Evolutionary conservation across 441 rosid genomes (phyloP).

Genomic region (Adansonia gregorii): DNA sequence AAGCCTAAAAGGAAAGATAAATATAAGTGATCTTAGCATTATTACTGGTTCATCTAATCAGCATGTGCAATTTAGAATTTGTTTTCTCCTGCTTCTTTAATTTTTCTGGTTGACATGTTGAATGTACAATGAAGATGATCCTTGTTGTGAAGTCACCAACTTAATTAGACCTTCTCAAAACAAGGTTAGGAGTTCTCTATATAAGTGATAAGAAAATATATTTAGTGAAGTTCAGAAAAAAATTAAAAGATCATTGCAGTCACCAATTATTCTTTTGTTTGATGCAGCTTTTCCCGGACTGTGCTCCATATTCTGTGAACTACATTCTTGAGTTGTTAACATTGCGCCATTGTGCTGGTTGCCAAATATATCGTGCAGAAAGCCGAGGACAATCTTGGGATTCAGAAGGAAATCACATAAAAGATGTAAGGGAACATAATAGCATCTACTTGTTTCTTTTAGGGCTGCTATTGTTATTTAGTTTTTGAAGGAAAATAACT

Average conservation of each 20-base stretch:
- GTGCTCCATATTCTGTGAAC: conserved; percentile 84
- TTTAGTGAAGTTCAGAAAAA: background rate
- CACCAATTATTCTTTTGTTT: conserved; percentile 16
- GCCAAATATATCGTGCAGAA: conserved; percentile 88
- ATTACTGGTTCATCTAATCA: background rate
- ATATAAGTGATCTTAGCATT: background rate
- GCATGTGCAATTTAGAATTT: conserved; percentile 1
- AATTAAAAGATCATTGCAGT: background rate
- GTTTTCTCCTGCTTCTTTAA: background rate
- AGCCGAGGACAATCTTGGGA: conserved; percentile 80
- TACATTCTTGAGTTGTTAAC: conserved; percentile 80
- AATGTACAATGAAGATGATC: background rate
- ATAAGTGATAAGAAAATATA: background rate
- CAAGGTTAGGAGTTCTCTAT: background rate
- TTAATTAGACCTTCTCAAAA: background rate
- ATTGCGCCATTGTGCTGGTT: conserved; percentile 85
- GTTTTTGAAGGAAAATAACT: background rate
- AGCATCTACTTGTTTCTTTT: conserved; percentile 13
- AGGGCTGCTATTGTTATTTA: background rate
- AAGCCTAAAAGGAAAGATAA: background rate
- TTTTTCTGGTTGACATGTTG: conserved; percentile 9
- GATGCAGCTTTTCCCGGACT: conserved; percentile 88
- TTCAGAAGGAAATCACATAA: conserved; percentile 74
- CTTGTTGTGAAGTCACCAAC: conserved; percentile 8
- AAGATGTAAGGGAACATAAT: conserved; percentile 49